Base-by-base conservation (phyloP, 2,329 filamentous ascomycete genomes). In the Fusarium chaquense region DNA sequence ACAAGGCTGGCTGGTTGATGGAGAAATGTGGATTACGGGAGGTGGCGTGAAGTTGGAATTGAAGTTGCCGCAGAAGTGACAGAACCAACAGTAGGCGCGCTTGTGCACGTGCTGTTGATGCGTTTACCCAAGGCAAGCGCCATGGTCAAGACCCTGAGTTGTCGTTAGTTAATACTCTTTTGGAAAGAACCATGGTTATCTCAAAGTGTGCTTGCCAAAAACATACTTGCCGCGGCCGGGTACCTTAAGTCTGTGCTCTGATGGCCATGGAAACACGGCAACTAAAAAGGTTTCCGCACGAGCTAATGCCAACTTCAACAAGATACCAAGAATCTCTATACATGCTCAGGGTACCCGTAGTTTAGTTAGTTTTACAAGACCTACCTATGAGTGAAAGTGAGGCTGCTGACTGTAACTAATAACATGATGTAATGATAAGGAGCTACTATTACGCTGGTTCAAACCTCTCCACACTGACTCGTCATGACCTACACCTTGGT, bases 141-240 rank as follows among this genome's bases (percentile, higher is more conserved):
- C 36, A 55, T 58, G 51, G 26, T 70, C 22, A 40, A 51, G 49
- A 51, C 49, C 49, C 49, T 51, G 55, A 71, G 59, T 15, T 46
- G 56, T 54, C 38, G 32, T 63, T 28, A 35, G 24, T 61, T 44
- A n/a, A 45, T 15, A 44, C 50, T 46, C 18, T 52, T 47, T 45
- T 16, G 41, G 53, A 63, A 58, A 58, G 52, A 56, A 41, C 32
- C 36, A 22, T 44, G 50, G 55, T 12, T 55, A 40, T 13, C 36
- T n/a, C 24, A 45, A 41, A 46, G 2, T 38, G 60, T 65, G 43
- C 60, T 43, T 71, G 64, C 68, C 68, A 62, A 53, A 65, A 71
- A 26, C 60, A 71, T 65, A 62, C 56, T 71, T 71, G 68, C 68
- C 68, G 68, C 68, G 68, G 68, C 68, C 68, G 64, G 68, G 59